phyloP scores from a whole-genome alignment of 768 basidiomycete species.

The Rhizopogon sp. region DNA sequence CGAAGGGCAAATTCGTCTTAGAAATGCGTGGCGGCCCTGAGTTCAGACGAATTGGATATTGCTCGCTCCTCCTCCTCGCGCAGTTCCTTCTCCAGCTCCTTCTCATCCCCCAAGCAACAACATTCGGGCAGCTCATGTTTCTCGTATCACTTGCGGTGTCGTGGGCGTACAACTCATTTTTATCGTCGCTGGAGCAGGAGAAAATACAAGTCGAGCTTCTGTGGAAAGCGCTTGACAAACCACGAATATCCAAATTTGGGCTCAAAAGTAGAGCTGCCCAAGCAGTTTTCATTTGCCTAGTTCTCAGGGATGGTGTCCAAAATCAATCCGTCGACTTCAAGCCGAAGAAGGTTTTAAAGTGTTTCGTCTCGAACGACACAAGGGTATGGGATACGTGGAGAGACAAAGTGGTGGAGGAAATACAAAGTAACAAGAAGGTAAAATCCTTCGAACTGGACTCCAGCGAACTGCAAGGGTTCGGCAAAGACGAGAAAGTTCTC shows the following conservation, averaged over 20 bases:
- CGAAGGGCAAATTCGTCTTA: slow-evolving; percentile 26
- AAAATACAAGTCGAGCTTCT: slow-evolving; percentile 19
- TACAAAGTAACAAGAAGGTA: slow-evolving; percentile 8
- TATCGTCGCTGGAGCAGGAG: slow-evolving; percentile 33
- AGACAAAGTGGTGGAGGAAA: slow-evolving; percentile 15
- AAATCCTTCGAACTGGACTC: background rate
- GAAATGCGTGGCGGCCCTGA: slow-evolving; percentile 12
- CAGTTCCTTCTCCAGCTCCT: slow-evolving; percentile 31
- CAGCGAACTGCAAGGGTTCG: background rate
- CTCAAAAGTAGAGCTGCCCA: slow-evolving; percentile 5
- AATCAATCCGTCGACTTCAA: slow-evolving; percentile 2
- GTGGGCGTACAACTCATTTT: slow-evolving; percentile 31
- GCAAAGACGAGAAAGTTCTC: background rate
- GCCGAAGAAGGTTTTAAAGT: slow-evolving; percentile 2
- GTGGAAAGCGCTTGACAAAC: slow-evolving; percentile 10
- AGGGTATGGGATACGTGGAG: slow-evolving; percentile 23
- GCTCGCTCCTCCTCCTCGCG: slow-evolving; percentile 25
- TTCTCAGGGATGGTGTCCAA: slow-evolving; percentile 9
- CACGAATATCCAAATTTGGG: slow-evolving; percentile 13
- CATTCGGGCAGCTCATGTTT: slow-evolving; percentile 33
- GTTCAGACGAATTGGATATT: slow-evolving; percentile 19
- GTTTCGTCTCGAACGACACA: slow-evolving; percentile 24
- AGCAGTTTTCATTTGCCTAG: slow-evolving; percentile 20
- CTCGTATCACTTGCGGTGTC: slow-evolving; percentile 25
- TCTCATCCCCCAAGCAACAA: slow-evolving; percentile 28